Evolutionary conservation across 2,329 filamentous ascomycete species (phyloP).

Genomic region (Stemphylium lycopersici): DNA sequence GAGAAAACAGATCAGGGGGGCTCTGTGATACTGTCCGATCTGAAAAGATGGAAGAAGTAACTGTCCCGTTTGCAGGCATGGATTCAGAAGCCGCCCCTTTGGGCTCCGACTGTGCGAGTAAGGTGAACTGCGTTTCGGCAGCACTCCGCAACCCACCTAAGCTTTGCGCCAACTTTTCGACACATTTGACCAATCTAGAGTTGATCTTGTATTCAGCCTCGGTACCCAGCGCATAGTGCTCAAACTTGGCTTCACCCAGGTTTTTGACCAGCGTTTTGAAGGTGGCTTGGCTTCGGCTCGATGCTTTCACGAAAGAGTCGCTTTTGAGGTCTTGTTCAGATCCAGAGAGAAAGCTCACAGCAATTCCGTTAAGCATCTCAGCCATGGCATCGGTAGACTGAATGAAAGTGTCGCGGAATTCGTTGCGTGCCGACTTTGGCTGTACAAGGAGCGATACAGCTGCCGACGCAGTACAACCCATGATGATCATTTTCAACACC

Average conservation of each 20-base stretch:
- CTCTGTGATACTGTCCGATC: conserved; percentile 31
- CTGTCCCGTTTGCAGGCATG: conserved; percentile 24
- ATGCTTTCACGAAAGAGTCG: conserved; percentile 67
- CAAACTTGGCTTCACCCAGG: conserved; percentile 83
- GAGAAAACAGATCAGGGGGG: conserved; percentile 36
- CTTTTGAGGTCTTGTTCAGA: conserved; percentile 77
- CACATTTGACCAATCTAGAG: conserved; percentile 78
- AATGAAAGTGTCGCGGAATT: conserved; percentile 75
- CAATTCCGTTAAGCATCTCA: conserved; percentile 81
- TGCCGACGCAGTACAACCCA: conserved; percentile 63
- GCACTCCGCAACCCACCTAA: conserved; percentile 90
- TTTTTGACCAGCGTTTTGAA: conserved; percentile 76
- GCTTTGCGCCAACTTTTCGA: conserved; percentile 85
- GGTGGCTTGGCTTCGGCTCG: conserved; percentile 68
- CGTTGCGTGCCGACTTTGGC: conserved; percentile 75
- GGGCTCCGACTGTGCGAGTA: conserved; percentile 68
- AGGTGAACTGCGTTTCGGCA: conserved; percentile 83
- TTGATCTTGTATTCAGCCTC: conserved; percentile 82
- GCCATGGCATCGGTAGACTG: conserved; percentile 76
- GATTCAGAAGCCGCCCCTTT: conserved; percentile 19
- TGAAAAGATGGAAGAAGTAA: conserved; percentile 33
- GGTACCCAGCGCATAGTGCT: conserved; percentile 81
- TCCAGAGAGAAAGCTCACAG: conserved; percentile 81
- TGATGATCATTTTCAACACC: conserved; percentile 60
- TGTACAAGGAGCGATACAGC: conserved; percentile 70